Evolutionary conservation across 2,329 filamentous ascomycete species (phyloP).

Genomic region (Chaetomium sp.): DNA sequence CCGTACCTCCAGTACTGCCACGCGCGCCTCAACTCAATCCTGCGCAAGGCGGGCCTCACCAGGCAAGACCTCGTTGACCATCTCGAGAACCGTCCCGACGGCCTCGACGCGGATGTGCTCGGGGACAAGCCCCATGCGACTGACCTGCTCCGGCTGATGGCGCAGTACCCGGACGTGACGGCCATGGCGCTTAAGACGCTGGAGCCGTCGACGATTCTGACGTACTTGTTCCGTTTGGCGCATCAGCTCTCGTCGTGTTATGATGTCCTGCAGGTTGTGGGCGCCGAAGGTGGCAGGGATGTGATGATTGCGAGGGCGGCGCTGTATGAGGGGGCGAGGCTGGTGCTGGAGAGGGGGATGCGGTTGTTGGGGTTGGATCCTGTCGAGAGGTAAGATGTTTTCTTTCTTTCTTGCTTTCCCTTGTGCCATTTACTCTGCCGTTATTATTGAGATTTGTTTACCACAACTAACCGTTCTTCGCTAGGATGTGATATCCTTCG

Average conservation of each 20-base stretch:
- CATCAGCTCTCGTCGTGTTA: neutral
- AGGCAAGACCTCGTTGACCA: neutral
- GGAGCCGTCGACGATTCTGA: neutral
- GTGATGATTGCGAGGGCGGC: neutral
- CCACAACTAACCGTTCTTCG: no score
- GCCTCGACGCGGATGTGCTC: neutral
- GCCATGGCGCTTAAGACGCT: neutral
- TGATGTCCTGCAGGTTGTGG: neutral
- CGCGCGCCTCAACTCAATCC: neutral
- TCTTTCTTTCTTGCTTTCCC: no score
- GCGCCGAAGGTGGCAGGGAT: no score
- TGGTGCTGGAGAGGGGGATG: neutral
- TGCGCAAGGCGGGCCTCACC: neutral
- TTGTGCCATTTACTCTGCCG: no score
- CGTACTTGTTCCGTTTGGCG: neutral
- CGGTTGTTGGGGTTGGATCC: neutral
- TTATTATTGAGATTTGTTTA: no score
- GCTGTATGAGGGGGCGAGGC: neutral
- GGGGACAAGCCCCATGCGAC: neutral
- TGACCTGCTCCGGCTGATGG: neutral
- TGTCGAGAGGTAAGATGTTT: neutral
- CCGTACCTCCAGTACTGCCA: constrained; percentile 68
- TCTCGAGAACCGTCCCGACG: neutral
- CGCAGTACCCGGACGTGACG: neutral
- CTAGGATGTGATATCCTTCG: no score